Base-by-base conservation (phyloP, 139 green algal genomes). In the Marvania coccoides region DNA sequence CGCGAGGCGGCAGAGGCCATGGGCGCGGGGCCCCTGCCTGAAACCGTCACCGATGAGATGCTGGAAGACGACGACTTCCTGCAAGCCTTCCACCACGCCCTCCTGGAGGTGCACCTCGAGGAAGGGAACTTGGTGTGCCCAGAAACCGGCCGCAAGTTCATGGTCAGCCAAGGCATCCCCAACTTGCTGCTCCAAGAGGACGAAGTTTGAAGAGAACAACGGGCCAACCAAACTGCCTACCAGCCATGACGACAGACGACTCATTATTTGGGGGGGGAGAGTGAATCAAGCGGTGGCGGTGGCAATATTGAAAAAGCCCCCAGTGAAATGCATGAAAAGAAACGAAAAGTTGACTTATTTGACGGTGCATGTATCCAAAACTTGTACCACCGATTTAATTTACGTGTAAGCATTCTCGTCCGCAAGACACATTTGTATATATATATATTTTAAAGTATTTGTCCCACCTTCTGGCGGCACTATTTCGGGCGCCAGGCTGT, bases 141-240 rank as follows among this genome's bases (percentile, higher is more conserved):
- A 8, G 88, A 93, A 72, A 92, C 81, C 4, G 88, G 86, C 3
- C 81, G 91, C 39, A 81, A 70, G 39, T 97, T 97, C 60, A 74
- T 67, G 0, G 86, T 97, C 12, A 56, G 30, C 54, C 86, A 89
- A 48, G 91, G 90, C 59, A 91, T 96, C 39, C 89, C 90, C 29
- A 97, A 97, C 77, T 72, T 97, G 63, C 81, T 95, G 65, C 82
- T 97, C 1, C 78, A 85, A 47, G 91, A 96, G 58, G 90, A 95
- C 66, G 88, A 96, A 68, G 81, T 74, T 48, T 93, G 69, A 84
- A n/a, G n/a, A n/a, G n/a, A n/a, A n/a, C n/a, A n/a, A n/a, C n/a
- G n/a, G n/a, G n/a, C n/a, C n/a, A n/a, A n/a, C n/a, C n/a, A n/a
- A n/a, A n/a, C n/a, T n/a, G n/a, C n/a, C n/a, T n/a, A n/a, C n/a